Percentiles rank a stretch among this genome's conserved stretches.
phyloP scores from a whole-genome alignment of 345 rosid species.

The Reutealis trisperma region DNA sequence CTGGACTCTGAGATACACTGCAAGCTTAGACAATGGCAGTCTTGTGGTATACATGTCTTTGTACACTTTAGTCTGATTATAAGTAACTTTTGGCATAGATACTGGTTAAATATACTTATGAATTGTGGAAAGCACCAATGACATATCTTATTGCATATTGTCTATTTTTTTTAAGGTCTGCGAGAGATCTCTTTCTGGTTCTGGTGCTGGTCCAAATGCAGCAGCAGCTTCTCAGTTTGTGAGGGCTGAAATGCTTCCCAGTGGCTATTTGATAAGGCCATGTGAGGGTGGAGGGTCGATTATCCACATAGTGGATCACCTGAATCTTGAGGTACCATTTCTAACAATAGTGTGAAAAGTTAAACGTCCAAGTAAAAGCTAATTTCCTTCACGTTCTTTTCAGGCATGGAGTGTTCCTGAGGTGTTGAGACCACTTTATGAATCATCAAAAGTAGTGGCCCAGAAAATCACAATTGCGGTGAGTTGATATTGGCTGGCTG shows the following conservation, averaged over 20 bases:
- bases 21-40: constrained; percentile 92
- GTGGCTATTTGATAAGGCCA: constrained; percentile 93
- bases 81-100: background rate
- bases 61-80: background rate
- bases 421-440: constrained; percentile 92
- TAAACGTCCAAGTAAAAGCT: background rate
- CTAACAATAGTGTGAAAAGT: background rate
- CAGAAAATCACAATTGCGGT: constrained; percentile 94
- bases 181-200: constrained; percentile 97
- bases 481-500: constrained; percentile 32
- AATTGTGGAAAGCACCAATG: background rate
- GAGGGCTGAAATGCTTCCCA: constrained; percentile 95
- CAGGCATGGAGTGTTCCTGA: constrained; percentile 99
- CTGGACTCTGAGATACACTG: constrained; percentile 97
- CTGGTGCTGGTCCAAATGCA: constrained; percentile 87
- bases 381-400: constrained; percentile 1
- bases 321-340: constrained; percentile 77
- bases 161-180: constrained; percentile 57
- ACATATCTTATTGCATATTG: background rate
- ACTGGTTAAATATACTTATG: background rate
- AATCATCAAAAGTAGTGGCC: constrained; percentile 90
- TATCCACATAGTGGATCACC: constrained; percentile 95
- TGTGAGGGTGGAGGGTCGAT: constrained; percentile 99
- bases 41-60: constrained; percentile 69
- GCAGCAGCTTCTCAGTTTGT: constrained; percentile 86